Evolutionary conservation across 129 eudicot genomes (phyloP), one percentile per base, ranked within the genome.

Genomic region (Silybum marianum): DNA sequence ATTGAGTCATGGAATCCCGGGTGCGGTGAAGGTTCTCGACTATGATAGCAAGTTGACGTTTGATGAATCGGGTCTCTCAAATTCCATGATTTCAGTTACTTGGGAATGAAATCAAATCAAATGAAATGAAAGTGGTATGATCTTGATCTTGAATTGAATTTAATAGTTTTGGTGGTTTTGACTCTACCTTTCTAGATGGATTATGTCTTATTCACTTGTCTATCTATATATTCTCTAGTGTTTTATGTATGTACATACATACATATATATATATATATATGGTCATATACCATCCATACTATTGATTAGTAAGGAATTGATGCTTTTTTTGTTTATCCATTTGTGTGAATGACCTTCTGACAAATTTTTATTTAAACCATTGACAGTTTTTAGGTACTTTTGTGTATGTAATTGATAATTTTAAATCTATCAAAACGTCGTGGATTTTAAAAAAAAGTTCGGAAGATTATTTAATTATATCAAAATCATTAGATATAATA

Each of bases 1-100:
- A 3, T 75, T 93, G 86, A 79, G 89, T 25, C 93, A 90, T 14
- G 97, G 95, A 2, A 91, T 91, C 72, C 97, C 95, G 0, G 93
- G 98, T 36, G 90, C 91, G 9, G 85, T 91, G 9, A 87, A 81
- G 80, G 72, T 69, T 39, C 74, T 93, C 86, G 95, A 91, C 67
- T 93, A 74, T 25, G 85, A 87, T 21, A 78, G 18, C 77, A 82
- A 66, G 38, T 72, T 83, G 48, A 91, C 90, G 1, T 85, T 93
- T 82, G 93, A 76, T 42, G 90, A 93, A 73, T 88, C 97, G 1
- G 97, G 95, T 22, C 87, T 93, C 13, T 84, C 97, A 78, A 91
- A 91, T 82, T 87, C 95, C 9, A 91, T 93, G 90, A 80, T 93
- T 48, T 91, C 93, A 3, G 90, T 93, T 67, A 87, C 91, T 2